Conservation (phyloP, 257 asterid genomes). For the Ehretia macrophylla region DNA sequence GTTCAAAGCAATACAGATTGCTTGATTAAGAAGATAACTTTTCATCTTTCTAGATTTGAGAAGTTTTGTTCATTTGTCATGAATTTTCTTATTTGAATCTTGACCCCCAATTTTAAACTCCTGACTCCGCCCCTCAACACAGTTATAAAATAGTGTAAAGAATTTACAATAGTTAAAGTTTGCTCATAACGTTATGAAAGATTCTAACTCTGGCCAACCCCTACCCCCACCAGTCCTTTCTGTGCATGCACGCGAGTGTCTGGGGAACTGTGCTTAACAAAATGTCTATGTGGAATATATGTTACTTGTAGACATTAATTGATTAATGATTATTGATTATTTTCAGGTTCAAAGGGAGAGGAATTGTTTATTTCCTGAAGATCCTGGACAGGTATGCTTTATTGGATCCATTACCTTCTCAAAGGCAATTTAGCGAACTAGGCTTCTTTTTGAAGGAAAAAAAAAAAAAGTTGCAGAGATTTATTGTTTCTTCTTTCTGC, state of each 20-base stretch:
- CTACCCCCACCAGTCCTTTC: conserved; percentile 1
- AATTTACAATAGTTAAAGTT: too few relatives aligned
- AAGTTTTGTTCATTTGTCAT: too few relatives aligned
- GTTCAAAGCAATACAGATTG: too few relatives aligned
- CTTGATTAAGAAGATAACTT: too few relatives aligned
- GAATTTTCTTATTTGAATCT: too few relatives aligned
- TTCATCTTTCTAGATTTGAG: too few relatives aligned
- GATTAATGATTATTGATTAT: conserved; percentile 19
- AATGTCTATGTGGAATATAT: conserved; percentile 4
- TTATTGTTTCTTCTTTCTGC: neutral
- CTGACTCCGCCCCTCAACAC: too few relatives aligned
- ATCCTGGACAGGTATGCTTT: conserved; percentile 60
- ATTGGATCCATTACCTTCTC: conserved; percentile 21
- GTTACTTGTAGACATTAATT: conserved; percentile 11
- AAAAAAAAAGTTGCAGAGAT: conserved; percentile 1
- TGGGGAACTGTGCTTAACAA: conserved; percentile 20
- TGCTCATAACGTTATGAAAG: too few relatives aligned
- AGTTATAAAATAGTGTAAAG: too few relatives aligned
- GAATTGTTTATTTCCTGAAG: conserved; percentile 60
- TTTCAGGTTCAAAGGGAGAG: conserved; percentile 51
- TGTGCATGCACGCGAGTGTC: conserved; percentile 32
- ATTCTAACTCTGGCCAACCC: too few relatives aligned
- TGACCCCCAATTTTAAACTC: too few relatives aligned
- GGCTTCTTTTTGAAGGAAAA: neutral
- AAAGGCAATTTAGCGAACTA: neutral